phyloP scores from a whole-genome alignment of 257 asterid species.

The Salvia splendens region DNA sequence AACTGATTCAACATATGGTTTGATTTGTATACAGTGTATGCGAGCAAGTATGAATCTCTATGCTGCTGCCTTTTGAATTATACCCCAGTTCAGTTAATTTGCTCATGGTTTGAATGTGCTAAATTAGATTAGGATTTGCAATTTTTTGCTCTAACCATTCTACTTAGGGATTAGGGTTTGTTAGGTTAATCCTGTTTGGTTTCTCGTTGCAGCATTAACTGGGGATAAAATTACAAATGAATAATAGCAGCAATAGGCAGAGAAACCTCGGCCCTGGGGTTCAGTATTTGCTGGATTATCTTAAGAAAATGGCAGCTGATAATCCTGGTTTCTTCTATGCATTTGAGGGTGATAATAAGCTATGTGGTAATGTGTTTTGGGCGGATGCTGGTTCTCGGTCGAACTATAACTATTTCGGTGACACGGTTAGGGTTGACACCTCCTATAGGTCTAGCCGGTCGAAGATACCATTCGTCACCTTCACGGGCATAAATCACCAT shows the following conservation, averaged over 20 bases:
- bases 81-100: neutral
- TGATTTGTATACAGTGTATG: neutral
- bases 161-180: constrained; percentile 9
- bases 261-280: constrained; percentile 50
- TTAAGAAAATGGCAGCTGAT: constrained; percentile 60
- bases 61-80: neutral
- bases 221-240: constrained; percentile 32
- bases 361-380: constrained; percentile 72
- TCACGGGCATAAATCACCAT: constrained; percentile 87
- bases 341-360: constrained; percentile 55
- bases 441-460: constrained; percentile 45
- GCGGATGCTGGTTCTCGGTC: constrained; percentile 53
- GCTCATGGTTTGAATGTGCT: neutral
- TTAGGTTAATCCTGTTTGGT: constrained; percentile 13
- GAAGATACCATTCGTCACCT: constrained; percentile 61
- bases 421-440: constrained; percentile 68
- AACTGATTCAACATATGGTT: neutral
- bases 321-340: constrained; percentile 69
- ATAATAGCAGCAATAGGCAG: constrained; percentile 42
- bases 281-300: constrained; percentile 59
- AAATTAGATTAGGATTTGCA: neutral
- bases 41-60: neutral
- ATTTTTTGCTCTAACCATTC: neutral
- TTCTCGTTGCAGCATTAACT: constrained; percentile 28
- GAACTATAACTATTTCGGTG: constrained; percentile 69